A percentile compares a stretch with the other conserved stretches of the same genome.
phyloP scores from a whole-genome alignment of 2,329 filamentous ascomycete genomes.

The Ophiostoma sp. region DNA sequence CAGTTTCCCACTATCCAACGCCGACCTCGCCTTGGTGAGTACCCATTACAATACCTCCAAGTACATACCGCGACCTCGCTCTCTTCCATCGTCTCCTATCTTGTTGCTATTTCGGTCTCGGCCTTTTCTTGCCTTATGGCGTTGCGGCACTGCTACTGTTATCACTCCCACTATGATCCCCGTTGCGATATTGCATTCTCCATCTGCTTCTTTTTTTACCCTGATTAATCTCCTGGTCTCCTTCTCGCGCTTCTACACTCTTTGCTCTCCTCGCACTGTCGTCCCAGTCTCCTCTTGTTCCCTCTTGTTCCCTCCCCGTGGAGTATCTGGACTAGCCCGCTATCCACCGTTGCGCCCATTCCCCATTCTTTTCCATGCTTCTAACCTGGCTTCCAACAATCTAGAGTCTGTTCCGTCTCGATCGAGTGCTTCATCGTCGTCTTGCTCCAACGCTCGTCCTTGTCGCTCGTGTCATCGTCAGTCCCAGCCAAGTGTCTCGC shows the following conservation, averaged over 20 bases:
- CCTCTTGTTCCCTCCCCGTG: conserved; percentile 11
- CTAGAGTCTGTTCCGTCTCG: neutral
- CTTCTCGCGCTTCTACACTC: conserved; percentile 6
- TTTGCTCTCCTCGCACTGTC: neutral
- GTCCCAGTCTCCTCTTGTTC: conserved; percentile 6
- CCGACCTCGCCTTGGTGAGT: conserved; percentile 2
- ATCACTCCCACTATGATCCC: conserved; percentile 6
- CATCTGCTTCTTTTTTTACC: conserved; percentile 15
- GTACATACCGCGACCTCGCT: neutral
- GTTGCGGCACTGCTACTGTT: neutral
- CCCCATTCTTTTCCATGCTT: conserved; percentile 11
- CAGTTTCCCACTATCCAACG: neutral
- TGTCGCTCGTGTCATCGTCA: neutral
- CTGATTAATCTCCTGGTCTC: neutral
- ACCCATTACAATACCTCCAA: neutral
- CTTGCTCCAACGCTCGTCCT: neutral
- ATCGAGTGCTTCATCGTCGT: conserved; percentile 7
- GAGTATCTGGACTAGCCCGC: neutral
- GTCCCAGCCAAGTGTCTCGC: conserved; percentile 10
- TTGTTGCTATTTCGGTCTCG: neutral
- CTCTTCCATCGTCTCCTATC: neutral
- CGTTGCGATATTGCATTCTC: conserved; percentile 7
- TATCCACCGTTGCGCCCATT: neutral
- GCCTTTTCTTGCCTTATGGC: neutral
- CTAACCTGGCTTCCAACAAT: conserved; percentile 10